These are phyloP conservation scores for Pyrenochaeta sp. DNA, from an alignment of 2,329 filamentous ascomycete genomes.

Conservation along the genomic window DNA sequence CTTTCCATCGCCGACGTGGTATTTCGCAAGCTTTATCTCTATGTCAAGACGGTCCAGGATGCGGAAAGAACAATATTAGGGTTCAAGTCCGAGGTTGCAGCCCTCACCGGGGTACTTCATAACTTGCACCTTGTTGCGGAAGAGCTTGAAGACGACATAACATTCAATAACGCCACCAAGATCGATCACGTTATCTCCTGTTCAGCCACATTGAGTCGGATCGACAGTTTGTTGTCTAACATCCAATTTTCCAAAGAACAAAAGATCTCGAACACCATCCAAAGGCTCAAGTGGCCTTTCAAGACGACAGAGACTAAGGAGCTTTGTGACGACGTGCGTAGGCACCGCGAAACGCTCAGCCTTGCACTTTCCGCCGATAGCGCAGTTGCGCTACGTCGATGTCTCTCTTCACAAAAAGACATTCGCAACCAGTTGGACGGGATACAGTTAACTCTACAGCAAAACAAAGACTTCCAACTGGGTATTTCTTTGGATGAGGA, in stretches of 20 bases:
- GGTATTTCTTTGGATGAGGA: slow-evolving; percentile 9
- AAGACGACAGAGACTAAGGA: slow-evolving; percentile 7
- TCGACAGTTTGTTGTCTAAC: not conserved
- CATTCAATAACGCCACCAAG: not conserved
- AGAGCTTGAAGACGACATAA: slow-evolving; percentile 14
- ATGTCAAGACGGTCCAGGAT: slow-evolving; percentile 13
- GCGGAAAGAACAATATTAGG: slow-evolving; percentile 15
- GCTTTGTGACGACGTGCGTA: slow-evolving; percentile 4
- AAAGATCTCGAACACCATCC: not conserved
- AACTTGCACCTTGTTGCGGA: slow-evolving; percentile 14
- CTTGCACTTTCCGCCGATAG: slow-evolving; percentile 13
- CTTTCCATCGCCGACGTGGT: slow-evolving; percentile 19
- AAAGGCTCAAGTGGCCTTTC: slow-evolving; percentile 10
- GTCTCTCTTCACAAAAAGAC: slow-evolving; percentile 6
- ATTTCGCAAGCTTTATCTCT: slow-evolving; percentile 17
- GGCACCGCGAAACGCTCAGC: slow-evolving; percentile 7
- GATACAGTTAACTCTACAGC: not conserved
- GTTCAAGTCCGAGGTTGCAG: slow-evolving; percentile 14
- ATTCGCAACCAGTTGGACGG: not conserved
- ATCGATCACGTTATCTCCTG: slow-evolving; percentile 17
- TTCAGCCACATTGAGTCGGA: slow-evolving; percentile 8
- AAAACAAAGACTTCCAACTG: slow-evolving; percentile 9
- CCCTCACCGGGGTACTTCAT: slow-evolving; percentile 15
- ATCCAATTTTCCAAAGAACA: slow-evolving; percentile 2
- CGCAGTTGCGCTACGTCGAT: slow-evolving; percentile 7